These are phyloP conservation scores for Coemansia sp. DNA, from an alignment of 192 early-diverging fungal species.

Conservation along the genomic window DNA sequence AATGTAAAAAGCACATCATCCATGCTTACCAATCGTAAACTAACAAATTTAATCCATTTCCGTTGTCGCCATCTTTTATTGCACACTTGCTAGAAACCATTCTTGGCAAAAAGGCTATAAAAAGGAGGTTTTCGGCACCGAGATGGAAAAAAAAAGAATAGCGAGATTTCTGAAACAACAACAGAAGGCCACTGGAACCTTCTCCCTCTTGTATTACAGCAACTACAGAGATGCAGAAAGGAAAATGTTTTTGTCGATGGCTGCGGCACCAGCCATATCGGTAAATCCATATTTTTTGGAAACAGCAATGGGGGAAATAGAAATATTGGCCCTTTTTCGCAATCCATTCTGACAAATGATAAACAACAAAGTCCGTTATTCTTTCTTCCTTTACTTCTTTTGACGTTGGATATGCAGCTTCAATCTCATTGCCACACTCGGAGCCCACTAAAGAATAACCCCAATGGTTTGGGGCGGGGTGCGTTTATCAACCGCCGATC, in stretches of 20 bases:
- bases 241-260: not conserved
- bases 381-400: not conserved
- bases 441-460: not conserved
- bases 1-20: not conserved
- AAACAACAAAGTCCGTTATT: not conserved
- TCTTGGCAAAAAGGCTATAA: not conserved
- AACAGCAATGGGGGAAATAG: not conserved
- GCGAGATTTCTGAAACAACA: too few species aligned
- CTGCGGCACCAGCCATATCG: too few species aligned
- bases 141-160: not conserved
- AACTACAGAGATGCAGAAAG: not conserved
- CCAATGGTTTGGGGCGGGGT: too few species aligned
- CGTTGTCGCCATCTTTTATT: too few species aligned
- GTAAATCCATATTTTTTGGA: too few species aligned
- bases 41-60: not conserved
- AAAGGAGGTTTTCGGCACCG: not conserved
- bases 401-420: not conserved
- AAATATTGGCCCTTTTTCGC: not conserved
- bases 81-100: not conserved
- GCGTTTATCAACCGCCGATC: too few species aligned
- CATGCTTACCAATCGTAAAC: not conserved
- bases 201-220: too few species aligned
- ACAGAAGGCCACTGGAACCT: too few species aligned
- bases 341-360: not conserved
- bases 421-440: not conserved